Base-by-base conservation (phyloP, 192 early-diverging fungal species). In the Coemansia sp. region DNA sequence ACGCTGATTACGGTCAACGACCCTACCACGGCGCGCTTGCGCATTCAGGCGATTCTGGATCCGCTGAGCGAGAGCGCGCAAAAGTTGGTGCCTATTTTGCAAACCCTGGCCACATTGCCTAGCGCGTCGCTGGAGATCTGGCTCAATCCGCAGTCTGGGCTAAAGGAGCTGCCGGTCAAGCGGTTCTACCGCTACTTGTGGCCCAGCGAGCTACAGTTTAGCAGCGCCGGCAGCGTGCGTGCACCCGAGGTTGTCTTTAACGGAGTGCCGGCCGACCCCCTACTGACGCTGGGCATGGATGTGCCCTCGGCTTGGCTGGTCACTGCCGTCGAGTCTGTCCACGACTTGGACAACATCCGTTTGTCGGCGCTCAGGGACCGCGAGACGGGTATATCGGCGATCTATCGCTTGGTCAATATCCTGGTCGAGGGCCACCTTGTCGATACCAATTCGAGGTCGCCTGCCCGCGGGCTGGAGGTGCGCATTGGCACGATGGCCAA, bases 321-420 rank as follows among this genome's bases (percentile, higher is more conserved):
- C 1, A 88, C 88, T 4, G 90, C 95, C 2, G 76, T 84, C 1
- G 83, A 87, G 8, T 92, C 90, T 10, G 76, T 89, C 17, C 81
- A 95, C 57, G 97, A 99, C 65, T 75, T 99, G 18, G 97, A 99
- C 75, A 99, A 99, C 62, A 86, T 99, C 43, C 82, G 84, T 11
- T 73, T 97, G 12, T 68, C 66, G 8, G 62, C 71, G 35, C 57
- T 83, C 35, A 69, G 39, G 5, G 78, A 77, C 15, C 53, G 73
- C 1, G 56, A 56, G 11, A 62, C 66, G 1, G 85, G 84, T 14
- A 87, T 95, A 1, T 82, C 86, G 7, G 90, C 94, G 0, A 77
- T 83, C 4, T 97, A 94, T 74, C 82, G 84, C 56, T 79, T 99
- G 2, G 83, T 85, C 41, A 83, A 92, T 33, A 90, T 99, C 34